These are phyloP conservation scores for Nicotiana sylvestris DNA, from an alignment of 257 asterid species.

Conservation along the genomic window DNA sequence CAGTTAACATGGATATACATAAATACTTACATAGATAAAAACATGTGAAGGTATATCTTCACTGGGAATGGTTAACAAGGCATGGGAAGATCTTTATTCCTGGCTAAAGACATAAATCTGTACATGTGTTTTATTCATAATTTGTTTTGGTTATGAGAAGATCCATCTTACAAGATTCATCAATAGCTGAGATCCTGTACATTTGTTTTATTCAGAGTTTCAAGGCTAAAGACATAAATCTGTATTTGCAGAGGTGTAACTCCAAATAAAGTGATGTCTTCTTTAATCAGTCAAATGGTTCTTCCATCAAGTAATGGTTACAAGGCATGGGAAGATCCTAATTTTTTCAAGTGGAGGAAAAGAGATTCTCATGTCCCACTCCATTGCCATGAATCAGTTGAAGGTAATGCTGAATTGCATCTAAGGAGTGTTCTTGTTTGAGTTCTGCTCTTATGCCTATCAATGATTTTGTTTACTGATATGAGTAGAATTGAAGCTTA, in stretches of 20 bases:
- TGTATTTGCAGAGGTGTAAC: conserved; percentile 7
- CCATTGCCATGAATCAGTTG: conserved; percentile 85
- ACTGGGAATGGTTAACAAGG: no score
- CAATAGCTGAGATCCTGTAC: background rate
- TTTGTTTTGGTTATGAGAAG: background rate
- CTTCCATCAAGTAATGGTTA: conserved; percentile 51
- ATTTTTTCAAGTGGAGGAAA: conserved; percentile 91
- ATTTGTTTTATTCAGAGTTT: background rate
- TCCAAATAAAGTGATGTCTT: conserved; percentile 42
- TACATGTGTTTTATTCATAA: no score
- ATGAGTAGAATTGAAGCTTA: background rate
- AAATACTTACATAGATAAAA: no score
- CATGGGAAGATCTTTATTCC: no score
- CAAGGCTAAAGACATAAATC: conserved; percentile 3
- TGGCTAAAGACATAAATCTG: no score
- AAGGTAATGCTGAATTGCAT: conserved; percentile 45
- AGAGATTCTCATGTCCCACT: conserved; percentile 87
- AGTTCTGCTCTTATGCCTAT: background rate
- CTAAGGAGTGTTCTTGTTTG: background rate
- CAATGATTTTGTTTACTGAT: background rate
- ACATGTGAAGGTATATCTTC: no score
- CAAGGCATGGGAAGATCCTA: conserved; percentile 93
- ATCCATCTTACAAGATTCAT: background rate
- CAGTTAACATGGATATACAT: no score
- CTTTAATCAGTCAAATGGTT: conserved; percentile 57